Evolutionary conservation across 805 yeast species (phyloP).

Genomic region (Starmerella bombi): DNA sequence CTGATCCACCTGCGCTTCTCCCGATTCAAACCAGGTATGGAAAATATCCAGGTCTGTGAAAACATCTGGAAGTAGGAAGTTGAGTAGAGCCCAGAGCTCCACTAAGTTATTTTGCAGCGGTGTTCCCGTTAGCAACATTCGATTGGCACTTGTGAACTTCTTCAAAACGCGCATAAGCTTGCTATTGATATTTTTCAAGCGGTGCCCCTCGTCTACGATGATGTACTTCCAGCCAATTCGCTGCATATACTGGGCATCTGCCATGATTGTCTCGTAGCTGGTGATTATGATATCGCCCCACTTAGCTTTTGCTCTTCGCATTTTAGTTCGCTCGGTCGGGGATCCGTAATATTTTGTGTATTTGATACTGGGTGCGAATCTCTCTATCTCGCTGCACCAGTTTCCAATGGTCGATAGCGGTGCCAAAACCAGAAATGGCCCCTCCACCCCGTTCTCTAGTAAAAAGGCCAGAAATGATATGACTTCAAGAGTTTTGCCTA

Average conservation of each 20-base stretch:
- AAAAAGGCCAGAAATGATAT: conserved; percentile 65
- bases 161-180: conserved; percentile 60
- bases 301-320: conserved; percentile 28
- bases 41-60: conserved; percentile 81
- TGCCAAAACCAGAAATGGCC: conserved; percentile 87
- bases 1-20: conserved; percentile 41
- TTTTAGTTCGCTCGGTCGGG: conserved; percentile 40
- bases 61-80: conserved; percentile 84
- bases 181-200: conserved; percentile 76
- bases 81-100: conserved; percentile 84
- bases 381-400: conserved; percentile 63
- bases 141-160: conserved; percentile 43
- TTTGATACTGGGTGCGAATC: conserved; percentile 59
- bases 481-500: conserved; percentile 86
- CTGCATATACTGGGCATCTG: conserved; percentile 47
- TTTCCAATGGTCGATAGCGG: conserved; percentile 85
- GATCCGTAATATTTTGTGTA: conserved; percentile 49
- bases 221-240: conserved; percentile 60
- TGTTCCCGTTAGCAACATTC: conserved; percentile 85
- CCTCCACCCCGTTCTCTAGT: conserved; percentile 60
- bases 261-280: conserved; percentile 66
- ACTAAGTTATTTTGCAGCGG: conserved; percentile 84
- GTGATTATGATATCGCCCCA: conserved; percentile 49
- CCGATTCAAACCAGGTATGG: conserved; percentile 80
- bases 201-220: conserved; percentile 91